These are phyloP conservation scores for Athelia sp. DNA, from an alignment of 1,284 basidiomycete genomes.

Conservation along the genomic window DNA sequence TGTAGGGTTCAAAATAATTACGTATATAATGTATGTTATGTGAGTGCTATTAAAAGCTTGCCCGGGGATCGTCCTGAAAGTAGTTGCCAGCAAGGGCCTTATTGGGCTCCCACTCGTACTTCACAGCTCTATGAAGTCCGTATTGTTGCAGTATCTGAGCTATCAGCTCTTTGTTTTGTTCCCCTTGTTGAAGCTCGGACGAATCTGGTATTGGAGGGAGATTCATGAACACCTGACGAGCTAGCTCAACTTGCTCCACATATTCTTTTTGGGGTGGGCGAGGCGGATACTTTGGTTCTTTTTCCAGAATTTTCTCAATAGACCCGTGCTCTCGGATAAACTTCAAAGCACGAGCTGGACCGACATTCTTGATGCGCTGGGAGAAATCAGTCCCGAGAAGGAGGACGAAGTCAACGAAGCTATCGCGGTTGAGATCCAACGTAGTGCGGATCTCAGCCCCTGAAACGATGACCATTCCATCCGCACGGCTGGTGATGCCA, in stretches of 20 bases:
- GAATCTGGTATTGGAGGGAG: slow-evolving; percentile 54
- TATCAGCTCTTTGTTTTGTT: slow-evolving; percentile 37
- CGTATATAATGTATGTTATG: no score
- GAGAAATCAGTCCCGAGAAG: slow-evolving; percentile 89
- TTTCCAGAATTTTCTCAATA: slow-evolving; percentile 68
- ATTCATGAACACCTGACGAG: slow-evolving; percentile 56
- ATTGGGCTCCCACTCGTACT: slow-evolving; percentile 38
- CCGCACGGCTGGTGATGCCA: slow-evolving; percentile 56
- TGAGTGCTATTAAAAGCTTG: no score
- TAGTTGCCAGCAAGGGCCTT: slow-evolving; percentile 54
- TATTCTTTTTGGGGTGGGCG: slow-evolving; percentile 43
- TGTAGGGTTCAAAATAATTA: no score
- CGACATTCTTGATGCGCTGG: slow-evolving; percentile 73
- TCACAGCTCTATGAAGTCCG: slow-evolving; percentile 37
- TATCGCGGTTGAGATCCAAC: slow-evolving; percentile 47
- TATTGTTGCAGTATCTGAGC: slow-evolving; percentile 42
- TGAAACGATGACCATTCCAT: slow-evolving; percentile 61
- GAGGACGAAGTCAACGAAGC: slow-evolving; percentile 79
- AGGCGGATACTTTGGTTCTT: slow-evolving; percentile 49
- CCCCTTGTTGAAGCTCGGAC: slow-evolving; percentile 26
- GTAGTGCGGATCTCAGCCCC: slow-evolving; percentile 55
- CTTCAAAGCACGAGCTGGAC: slow-evolving; percentile 67
- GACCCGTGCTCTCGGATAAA: slow-evolving; percentile 65
- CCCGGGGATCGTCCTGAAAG: slow-evolving; percentile 54
- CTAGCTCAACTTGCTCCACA: slow-evolving; percentile 53